A percentile compares a stretch with the other conserved stretches of the same genome.
Conservation (phyloP, 2,329 filamentous ascomycete species). For the Trichoderma afroharzianum region DNA sequence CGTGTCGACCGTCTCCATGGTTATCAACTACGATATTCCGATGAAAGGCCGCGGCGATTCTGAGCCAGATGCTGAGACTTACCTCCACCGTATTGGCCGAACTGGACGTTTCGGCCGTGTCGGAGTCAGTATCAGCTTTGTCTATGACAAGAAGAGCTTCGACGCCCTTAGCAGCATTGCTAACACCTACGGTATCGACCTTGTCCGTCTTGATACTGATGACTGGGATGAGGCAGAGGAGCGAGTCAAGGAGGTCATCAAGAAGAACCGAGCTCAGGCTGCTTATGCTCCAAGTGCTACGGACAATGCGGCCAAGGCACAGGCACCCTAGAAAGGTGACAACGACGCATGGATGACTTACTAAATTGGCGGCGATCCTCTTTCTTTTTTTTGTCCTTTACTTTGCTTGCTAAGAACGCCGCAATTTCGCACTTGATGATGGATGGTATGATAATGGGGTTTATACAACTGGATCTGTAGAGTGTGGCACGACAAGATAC, state of each 20-base stretch:
- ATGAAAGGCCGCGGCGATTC: constrained; percentile 72
- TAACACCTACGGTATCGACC: constrained; percentile 72
- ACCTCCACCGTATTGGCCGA: constrained; percentile 94
- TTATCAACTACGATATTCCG: constrained; percentile 92
- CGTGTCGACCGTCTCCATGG: constrained; percentile 86
- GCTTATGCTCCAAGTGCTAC: constrained; percentile 48
- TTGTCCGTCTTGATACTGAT: constrained; percentile 74
- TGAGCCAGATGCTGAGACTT: constrained; percentile 90
- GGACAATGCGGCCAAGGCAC: constrained; percentile 31
- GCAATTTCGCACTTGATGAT: constrained; percentile 8
- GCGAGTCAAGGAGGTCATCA: constrained; percentile 77
- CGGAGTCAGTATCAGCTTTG: constrained; percentile 92
- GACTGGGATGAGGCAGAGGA: constrained; percentile 92
- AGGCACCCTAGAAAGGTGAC: constrained; percentile 30
- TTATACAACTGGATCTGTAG: constrained; percentile 15
- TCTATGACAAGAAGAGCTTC: constrained; percentile 82
- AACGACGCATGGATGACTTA: constrained; percentile 6
- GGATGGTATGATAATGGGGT: constrained; percentile 6
- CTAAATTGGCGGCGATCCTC: constrained; percentile 15
- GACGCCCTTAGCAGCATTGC: constrained; percentile 76
- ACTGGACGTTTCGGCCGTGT: constrained; percentile 96
- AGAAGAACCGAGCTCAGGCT: constrained; percentile 60
- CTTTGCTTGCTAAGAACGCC: constrained; percentile 9
- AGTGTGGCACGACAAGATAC: constrained; percentile 15
- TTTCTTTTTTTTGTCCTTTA: background rate